A percentile compares a stretch with the other conserved stretches of the same genome.
These are phyloP conservation scores for Populus tremula DNA, from an alignment of 345 rosid genomes.

Conservation along the genomic window DNA sequence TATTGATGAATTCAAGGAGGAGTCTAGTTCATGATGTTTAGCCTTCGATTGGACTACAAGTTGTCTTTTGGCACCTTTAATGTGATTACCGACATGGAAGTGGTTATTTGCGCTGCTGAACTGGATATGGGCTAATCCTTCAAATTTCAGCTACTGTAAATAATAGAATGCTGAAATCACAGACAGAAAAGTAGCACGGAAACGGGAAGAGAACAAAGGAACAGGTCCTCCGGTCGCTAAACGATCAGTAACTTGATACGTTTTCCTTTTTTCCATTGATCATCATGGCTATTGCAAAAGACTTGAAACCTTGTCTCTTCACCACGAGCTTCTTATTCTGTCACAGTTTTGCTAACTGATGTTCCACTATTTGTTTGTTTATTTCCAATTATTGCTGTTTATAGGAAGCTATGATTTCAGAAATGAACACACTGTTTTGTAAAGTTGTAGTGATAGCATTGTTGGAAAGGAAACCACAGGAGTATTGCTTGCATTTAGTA, in stretches of 20 bases:
- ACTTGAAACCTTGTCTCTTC: conserved; percentile 27
- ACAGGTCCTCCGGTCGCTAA: conserved; percentile 13
- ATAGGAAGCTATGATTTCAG: conserved; percentile 16
- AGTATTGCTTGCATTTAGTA: conserved; percentile 10
- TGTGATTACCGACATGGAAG: not conserved
- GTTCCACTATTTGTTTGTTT: conserved; percentile 20
- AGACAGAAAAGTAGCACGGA: conserved; percentile 22
- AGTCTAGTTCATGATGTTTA: conserved; percentile 33
- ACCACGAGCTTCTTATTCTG: conserved; percentile 28
- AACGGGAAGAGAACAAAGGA: conserved; percentile 27
- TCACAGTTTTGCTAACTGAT: conserved; percentile 43
- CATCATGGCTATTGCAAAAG: conserved; percentile 18
- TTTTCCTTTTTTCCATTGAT: conserved; percentile 11
- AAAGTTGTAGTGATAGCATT: conserved; percentile 26
- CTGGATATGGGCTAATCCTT: conserved; percentile 8
- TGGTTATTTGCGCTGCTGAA: not conserved
- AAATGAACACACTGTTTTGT: conserved; percentile 14
- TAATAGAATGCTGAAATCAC: conserved; percentile 41
- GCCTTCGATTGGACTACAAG: conserved; percentile 3
- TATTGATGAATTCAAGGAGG: conserved; percentile 59
- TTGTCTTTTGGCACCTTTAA: not conserved
- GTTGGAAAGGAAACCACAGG: conserved; percentile 12
- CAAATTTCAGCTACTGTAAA: conserved; percentile 37
- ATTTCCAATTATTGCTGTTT: conserved; percentile 17
- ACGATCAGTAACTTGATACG: conserved; percentile 4